phyloP scores from a whole-genome alignment of 257 asterid species.

The Perilla frutescens region DNA sequence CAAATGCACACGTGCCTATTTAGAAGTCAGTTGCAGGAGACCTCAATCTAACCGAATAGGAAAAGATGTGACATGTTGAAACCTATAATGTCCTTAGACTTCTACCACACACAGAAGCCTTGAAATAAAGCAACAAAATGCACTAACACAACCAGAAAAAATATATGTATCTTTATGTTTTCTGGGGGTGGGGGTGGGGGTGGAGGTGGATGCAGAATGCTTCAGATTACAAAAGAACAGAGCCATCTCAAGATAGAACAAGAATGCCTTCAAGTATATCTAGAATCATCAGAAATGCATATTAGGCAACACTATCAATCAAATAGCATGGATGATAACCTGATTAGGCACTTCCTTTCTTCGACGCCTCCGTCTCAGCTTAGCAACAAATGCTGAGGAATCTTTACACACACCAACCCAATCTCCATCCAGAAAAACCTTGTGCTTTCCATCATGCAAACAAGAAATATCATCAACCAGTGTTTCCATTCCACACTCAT shows the following conservation, averaged over 20 bases:
- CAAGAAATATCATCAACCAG: constrained; percentile 55
- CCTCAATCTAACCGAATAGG: neutral
- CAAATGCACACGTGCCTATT: neutral
- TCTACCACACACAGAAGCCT: neutral
- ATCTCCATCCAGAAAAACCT: constrained; percentile 83
- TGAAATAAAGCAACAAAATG: neutral
- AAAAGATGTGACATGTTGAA: constrained; percentile 11
- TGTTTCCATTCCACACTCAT: constrained; percentile 76
- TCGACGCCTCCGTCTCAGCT: constrained; percentile 77
- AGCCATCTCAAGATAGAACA: constrained; percentile 11
- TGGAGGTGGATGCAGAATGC: neutral
- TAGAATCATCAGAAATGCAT: neutral
- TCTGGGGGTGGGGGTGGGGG: neutral
- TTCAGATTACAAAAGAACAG: neutral
- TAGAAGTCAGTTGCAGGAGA: constrained; percentile 3
- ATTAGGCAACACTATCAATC: constrained; percentile 1
- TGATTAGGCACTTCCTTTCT: constrained; percentile 64
- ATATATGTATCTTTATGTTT: neutral
- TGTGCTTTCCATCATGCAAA: constrained; percentile 54
- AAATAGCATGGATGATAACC: constrained; percentile 49
- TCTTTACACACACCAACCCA: constrained; percentile 87
- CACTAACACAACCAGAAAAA: neutral
- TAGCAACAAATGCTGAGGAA: constrained; percentile 68
- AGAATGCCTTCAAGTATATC: neutral
- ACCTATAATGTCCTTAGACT: constrained; percentile 3